Percentiles rank a stretch among this genome's conserved stretches.
Evolutionary conservation across 306 rosid species (phyloP).

Genomic region (Pterocarpus santalinus): DNA sequence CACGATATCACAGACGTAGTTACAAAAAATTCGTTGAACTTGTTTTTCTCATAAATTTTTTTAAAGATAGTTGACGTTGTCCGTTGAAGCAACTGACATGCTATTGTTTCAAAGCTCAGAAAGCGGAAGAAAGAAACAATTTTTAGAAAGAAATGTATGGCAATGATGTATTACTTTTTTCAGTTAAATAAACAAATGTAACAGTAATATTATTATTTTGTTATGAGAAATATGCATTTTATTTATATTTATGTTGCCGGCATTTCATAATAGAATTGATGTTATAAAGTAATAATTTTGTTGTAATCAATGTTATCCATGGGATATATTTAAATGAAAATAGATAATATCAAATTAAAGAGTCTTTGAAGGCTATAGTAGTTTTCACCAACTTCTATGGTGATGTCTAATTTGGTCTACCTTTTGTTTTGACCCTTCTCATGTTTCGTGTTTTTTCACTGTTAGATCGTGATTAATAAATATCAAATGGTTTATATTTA

Average conservation of each 20-base stretch:
- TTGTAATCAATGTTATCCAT: no score
- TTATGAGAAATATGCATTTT: not conserved
- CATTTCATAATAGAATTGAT: not conserved
- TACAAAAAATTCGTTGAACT: slow-evolving; percentile 3
- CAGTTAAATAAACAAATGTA: not conserved
- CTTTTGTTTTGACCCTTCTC: no score
- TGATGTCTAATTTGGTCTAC: no score
- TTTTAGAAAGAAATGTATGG: no score
- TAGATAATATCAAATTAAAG: no score
- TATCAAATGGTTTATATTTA: no score
- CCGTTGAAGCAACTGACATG: slow-evolving; percentile 4
- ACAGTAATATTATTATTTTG: not conserved
- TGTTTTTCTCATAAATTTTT: not conserved
- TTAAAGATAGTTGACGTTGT: slow-evolving; percentile 11
- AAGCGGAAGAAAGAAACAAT: no score
- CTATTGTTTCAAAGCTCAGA: slow-evolving; percentile 5
- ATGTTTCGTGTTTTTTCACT: no score
- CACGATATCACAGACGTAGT: slow-evolving; percentile 35
- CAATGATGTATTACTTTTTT: not conserved
- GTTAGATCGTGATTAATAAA: no score
- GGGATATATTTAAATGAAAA: no score
- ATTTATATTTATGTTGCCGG: not conserved
- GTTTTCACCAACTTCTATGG: no score
- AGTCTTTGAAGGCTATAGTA: no score
- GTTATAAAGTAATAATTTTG: not conserved